These are phyloP conservation scores for Fusarium keratoplasticum DNA, from an alignment of 2,329 filamentous ascomycete species.

Conservation along the genomic window DNA sequence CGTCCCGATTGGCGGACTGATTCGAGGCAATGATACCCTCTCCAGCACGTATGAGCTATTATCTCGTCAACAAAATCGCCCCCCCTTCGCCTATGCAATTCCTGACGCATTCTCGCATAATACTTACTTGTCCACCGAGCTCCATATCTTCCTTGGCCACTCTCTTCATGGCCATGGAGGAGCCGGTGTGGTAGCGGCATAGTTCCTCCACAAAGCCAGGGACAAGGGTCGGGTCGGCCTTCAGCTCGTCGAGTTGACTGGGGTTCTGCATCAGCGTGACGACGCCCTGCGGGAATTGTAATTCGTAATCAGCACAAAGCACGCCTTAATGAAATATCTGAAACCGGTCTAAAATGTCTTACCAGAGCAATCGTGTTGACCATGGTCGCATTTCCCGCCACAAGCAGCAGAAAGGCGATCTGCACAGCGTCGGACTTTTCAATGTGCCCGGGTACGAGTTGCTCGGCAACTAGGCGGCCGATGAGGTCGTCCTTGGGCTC, in stretches of 20 bases:
- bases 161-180: slow-evolving; percentile 58
- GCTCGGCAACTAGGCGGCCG: slow-evolving; percentile 55
- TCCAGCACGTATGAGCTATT: slow-evolving; percentile 53
- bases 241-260: slow-evolving; percentile 54
- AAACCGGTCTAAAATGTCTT: background rate
- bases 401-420: slow-evolving; percentile 62
- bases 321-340: background rate
- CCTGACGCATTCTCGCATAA: background rate
- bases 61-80: background rate
- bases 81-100: background rate
- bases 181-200: slow-evolving; percentile 60
- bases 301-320: background rate
- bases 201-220: slow-evolving; percentile 59
- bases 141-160: slow-evolving; percentile 59
- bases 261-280: slow-evolving; percentile 58
- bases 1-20: slow-evolving; percentile 59
- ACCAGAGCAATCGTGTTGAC: slow-evolving; percentile 62
- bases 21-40: slow-evolving; percentile 61
- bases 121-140: slow-evolving; percentile 53
- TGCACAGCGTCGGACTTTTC: slow-evolving; percentile 56
- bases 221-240: slow-evolving; percentile 51
- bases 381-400: slow-evolving; percentile 64
- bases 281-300: slow-evolving; percentile 49
- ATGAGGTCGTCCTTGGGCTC: slow-evolving; percentile 58
- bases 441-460: slow-evolving; percentile 53